A percentile compares a stretch with the other conserved stretches of the same genome.
Evolutionary conservation across 1,284 basidiomycete genomes (phyloP).

Genomic region (Mycena sp.): DNA sequence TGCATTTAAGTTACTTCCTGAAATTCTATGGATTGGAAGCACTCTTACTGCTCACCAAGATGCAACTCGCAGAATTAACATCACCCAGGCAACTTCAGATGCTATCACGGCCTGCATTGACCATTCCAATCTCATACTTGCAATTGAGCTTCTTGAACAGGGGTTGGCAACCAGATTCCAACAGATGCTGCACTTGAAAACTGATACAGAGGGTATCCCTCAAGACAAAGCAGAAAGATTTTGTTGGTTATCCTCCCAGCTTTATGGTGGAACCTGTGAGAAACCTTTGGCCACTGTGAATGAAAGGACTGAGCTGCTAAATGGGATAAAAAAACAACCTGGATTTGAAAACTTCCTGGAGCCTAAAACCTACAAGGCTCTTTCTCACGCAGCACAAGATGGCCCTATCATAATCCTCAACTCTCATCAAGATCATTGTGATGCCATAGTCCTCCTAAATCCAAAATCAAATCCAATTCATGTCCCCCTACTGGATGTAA

Average conservation of each 20-base stretch:
- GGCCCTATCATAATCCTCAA: slow-evolving; percentile 1
- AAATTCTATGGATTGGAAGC: not conserved
- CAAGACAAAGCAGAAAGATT: not conserved
- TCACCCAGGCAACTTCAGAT: not conserved
- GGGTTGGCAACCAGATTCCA: slow-evolving; percentile 4
- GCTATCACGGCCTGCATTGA: not conserved
- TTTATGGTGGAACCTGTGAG: not conserved
- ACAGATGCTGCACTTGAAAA: slow-evolving; percentile 1
- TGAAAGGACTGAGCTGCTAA: not conserved
- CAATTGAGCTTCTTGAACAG: slow-evolving; percentile 1
- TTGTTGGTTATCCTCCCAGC: not conserved
- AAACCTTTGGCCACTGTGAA: not conserved
- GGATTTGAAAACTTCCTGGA: not conserved
- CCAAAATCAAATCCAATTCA: no score
- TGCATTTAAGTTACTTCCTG: not conserved
- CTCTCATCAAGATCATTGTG: not conserved
- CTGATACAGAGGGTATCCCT: not conserved
- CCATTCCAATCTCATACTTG: not conserved
- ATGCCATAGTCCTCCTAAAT: no score
- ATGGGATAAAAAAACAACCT: not conserved
- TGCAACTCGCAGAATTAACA: not conserved
- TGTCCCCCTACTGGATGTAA: no score
- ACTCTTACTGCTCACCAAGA: not conserved
- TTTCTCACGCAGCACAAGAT: not conserved
- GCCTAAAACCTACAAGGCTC: not conserved